Conservation (phyloP, 2,329 filamentous ascomycete species). For the Cadophora gregata region DNA sequence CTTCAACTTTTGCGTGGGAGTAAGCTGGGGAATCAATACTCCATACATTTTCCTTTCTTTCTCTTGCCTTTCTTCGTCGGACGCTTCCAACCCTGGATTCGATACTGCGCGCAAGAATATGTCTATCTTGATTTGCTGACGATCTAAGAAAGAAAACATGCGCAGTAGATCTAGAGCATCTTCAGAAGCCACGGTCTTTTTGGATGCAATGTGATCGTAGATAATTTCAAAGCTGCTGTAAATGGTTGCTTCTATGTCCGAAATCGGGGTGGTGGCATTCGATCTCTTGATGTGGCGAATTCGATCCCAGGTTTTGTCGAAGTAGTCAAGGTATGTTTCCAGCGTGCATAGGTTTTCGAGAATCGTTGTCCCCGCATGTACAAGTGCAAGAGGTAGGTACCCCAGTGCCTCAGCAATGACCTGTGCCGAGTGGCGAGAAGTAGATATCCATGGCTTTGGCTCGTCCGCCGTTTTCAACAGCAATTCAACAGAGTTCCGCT, state of each 20-base stretch:
- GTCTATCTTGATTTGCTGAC: slow-evolving; percentile 39
- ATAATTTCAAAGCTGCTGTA: slow-evolving; percentile 43
- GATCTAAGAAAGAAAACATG: slow-evolving; percentile 44
- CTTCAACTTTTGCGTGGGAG: slow-evolving; percentile 6
- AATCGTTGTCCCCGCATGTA: slow-evolving; percentile 38
- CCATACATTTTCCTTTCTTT: neutral
- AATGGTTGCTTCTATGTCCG: slow-evolving; percentile 31
- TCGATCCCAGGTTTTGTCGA: slow-evolving; percentile 18
- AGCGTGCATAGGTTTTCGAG: slow-evolving; percentile 15
- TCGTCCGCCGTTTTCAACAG: slow-evolving; percentile 37
- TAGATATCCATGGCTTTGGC: slow-evolving; percentile 16
- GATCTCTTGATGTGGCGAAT: slow-evolving; percentile 21
- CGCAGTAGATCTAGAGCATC: slow-evolving; percentile 46
- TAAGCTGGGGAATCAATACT: neutral
- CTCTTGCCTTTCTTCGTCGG: slow-evolving; percentile 12
- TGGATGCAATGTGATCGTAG: slow-evolving; percentile 35
- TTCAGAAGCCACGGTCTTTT: slow-evolving; percentile 28
- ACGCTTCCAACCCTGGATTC: slow-evolving; percentile 33
- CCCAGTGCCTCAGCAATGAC: slow-evolving; percentile 37
- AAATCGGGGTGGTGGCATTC: slow-evolving; percentile 7
- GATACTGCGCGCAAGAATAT: slow-evolving; percentile 34
- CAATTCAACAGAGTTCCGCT: slow-evolving; percentile 38
- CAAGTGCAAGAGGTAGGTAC: slow-evolving; percentile 41
- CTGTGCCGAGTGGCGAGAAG: slow-evolving; percentile 23
- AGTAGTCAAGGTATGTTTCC: slow-evolving; percentile 23